These are phyloP conservation scores for Rhododendron kiyosumense DNA, from an alignment of 148 eudicot genomes.

Conservation along the genomic window DNA sequence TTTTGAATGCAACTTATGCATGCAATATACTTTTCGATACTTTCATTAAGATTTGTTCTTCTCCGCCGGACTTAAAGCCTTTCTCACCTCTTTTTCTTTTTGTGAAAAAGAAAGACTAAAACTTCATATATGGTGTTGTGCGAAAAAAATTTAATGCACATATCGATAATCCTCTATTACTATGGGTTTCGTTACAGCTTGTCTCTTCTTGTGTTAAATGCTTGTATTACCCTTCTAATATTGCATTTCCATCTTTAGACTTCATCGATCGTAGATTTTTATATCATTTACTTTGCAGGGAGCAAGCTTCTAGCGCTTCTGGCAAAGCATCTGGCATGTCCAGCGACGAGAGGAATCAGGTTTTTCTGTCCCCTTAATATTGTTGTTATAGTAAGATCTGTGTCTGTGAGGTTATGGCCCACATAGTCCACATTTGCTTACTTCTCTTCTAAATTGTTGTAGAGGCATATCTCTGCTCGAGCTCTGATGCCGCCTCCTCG, in stretches of 20 bases:
- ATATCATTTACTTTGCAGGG: constrained; percentile 43
- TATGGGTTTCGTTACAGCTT: not conserved
- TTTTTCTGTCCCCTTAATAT: constrained; percentile 16
- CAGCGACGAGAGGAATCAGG: constrained; percentile 88
- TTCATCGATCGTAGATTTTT: not conserved
- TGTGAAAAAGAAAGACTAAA: not conserved
- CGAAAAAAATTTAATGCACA: not conserved
- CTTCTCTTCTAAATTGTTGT: constrained; percentile 1
- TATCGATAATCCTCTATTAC: not conserved
- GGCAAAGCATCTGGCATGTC: constrained; percentile 88
- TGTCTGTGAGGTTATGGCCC: not conserved
- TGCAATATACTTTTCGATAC: not conserved
- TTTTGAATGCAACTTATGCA: not conserved
- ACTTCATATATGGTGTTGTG: not conserved
- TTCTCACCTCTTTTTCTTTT: not conserved
- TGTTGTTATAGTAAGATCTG: not conserved
- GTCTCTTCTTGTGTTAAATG: not conserved
- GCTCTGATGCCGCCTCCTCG: constrained; percentile 89
- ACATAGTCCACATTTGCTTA: not conserved
- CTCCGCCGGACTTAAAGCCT: not conserved
- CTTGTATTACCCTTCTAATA: not conserved
- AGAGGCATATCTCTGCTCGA: constrained; percentile 76
- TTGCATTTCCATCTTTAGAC: not conserved
- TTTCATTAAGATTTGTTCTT: not conserved
- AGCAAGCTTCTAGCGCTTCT: constrained; percentile 88